Percentiles rank a stretch among this genome's conserved stretches.
These are phyloP conservation scores for Thraustochytrium striatum DNA, from an alignment of 352 stramenopile species.

Conservation along the genomic window DNA sequence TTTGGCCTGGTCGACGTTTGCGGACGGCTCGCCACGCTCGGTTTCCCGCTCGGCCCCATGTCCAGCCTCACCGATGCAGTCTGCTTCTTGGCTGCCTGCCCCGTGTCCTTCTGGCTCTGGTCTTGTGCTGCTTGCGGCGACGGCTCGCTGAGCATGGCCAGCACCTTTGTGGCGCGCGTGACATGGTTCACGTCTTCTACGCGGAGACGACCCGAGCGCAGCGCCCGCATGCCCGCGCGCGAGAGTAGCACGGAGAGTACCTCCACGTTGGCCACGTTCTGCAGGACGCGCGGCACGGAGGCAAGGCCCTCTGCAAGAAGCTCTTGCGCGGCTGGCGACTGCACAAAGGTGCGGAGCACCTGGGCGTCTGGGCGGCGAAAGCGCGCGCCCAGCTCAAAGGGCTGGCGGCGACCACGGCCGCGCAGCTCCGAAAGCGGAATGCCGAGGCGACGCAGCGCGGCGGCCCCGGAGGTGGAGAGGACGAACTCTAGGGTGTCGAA, in stretches of 20 bases:
- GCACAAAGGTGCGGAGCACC: not conserved
- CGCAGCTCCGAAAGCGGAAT: not conserved
- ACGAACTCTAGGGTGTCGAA: not conserved
- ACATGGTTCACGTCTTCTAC: not conserved
- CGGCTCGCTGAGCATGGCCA: too few species aligned
- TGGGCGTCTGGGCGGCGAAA: too few species aligned
- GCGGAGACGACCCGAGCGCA: not conserved
- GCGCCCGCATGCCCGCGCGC: not conserved
- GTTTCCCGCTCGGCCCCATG: too few species aligned
- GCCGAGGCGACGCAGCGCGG: not conserved
- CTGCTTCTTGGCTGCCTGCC: not conserved
- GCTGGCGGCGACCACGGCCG: not conserved
- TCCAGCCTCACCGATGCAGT: not conserved
- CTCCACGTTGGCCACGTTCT: not conserved
- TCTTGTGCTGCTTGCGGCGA: too few species aligned
- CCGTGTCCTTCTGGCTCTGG: too few species aligned
- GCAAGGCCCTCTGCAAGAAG: not conserved
- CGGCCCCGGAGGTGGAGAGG: not conserved
- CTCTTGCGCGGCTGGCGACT: not conserved
- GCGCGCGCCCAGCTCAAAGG: not conserved
- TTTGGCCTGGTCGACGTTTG: too few species aligned
- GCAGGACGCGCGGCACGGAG: not conserved
- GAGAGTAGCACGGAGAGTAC: constrained; percentile 4
- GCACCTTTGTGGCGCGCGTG: too few species aligned
- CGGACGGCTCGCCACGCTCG: too few species aligned